A percentile compares a stretch with the other conserved stretches of the same genome.
These are phyloP conservation scores for Auricularia auricula-judae DNA, from an alignment of 768 basidiomycete species.

Conservation along the genomic window DNA sequence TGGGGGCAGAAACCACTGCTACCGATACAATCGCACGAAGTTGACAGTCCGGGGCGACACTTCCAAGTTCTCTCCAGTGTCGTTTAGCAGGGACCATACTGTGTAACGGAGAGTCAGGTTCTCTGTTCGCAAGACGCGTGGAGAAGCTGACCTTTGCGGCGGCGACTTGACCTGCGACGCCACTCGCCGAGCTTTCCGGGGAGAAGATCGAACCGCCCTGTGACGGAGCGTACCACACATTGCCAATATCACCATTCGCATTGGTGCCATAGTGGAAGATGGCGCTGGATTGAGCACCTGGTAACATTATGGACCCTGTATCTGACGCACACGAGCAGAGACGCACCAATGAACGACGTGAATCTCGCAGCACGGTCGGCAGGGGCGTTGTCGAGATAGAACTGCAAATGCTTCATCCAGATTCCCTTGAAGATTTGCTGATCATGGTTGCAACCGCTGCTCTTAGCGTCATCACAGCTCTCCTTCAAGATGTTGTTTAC, in stretches of 20 bases:
- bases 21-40: too few species aligned
- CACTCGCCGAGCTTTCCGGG: conserved; percentile 19
- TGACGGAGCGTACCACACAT: conserved; percentile 21
- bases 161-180: conserved; percentile 20
- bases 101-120: background rate
- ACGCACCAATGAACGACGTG: conserved; percentile 21
- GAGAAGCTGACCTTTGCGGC: conserved; percentile 16
- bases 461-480: conserved; percentile 37
- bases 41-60: too few species aligned
- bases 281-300: conserved; percentile 10
- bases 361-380: conserved; percentile 36
- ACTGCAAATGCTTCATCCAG: conserved; percentile 42
- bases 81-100: background rate
- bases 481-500: conserved; percentile 34
- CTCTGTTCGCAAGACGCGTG: background rate
- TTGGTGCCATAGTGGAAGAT: conserved; percentile 35
- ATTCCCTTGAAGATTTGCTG: conserved; percentile 33
- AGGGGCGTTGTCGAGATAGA: conserved; percentile 36
- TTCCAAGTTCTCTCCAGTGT: too few species aligned
- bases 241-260: conserved; percentile 29
- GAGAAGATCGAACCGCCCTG: conserved; percentile 19
- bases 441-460: conserved; percentile 35
- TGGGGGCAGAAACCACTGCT: too few species aligned
- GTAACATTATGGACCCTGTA: background rate
- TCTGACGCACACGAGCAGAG: conserved; percentile 14